A percentile compares a stretch with the other conserved stretches of the same genome.
Evolutionary conservation across 1,284 basidiomycete species (phyloP).

Genomic region (Sutorius eximius): DNA sequence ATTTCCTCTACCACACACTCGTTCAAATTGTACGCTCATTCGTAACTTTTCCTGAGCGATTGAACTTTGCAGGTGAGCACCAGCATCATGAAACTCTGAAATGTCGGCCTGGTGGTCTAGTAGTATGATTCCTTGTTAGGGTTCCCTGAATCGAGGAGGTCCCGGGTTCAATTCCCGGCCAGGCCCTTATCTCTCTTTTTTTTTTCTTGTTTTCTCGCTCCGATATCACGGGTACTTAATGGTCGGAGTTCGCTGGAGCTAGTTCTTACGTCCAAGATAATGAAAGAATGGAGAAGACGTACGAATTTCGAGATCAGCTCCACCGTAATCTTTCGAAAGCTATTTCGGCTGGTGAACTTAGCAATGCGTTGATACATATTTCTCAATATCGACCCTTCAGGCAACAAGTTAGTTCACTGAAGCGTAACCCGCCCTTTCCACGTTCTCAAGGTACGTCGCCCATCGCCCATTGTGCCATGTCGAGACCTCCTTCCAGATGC

Average conservation of each 20-base stretch:
- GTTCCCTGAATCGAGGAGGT: conserved; percentile 62
- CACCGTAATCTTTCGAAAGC: not conserved
- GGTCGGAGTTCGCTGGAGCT: conserved; percentile 8
- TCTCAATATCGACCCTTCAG: not conserved
- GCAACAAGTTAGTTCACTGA: conserved; percentile 7
- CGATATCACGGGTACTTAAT: not conserved
- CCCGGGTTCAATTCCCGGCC: conserved; percentile 84
- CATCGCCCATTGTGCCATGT: conserved; percentile 38
- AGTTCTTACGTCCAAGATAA: no score
- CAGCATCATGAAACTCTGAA: accelerated
- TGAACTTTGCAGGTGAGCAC: not conserved
- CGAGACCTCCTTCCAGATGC: conserved; percentile 29
- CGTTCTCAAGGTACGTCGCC: conserved; percentile 27
- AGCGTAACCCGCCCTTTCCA: conserved; percentile 31
- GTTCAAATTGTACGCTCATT: conserved; percentile 7
- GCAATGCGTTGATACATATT: not conserved
- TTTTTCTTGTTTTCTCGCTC: not conserved
- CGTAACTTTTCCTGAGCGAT: not conserved
- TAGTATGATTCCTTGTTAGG: conserved; percentile 61
- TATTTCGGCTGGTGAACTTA: not conserved
- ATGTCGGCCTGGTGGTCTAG: conserved; percentile 51
- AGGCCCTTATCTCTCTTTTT: conserved; percentile 47
- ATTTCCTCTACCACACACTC: conserved; percentile 15
- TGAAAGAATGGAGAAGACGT: not conserved
- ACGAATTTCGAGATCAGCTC: no score